Evolutionary conservation across 305 asterid genomes (phyloP), one percentile per base, ranked within the genome.

Genomic region (Ilex paraguariensis): DNA sequence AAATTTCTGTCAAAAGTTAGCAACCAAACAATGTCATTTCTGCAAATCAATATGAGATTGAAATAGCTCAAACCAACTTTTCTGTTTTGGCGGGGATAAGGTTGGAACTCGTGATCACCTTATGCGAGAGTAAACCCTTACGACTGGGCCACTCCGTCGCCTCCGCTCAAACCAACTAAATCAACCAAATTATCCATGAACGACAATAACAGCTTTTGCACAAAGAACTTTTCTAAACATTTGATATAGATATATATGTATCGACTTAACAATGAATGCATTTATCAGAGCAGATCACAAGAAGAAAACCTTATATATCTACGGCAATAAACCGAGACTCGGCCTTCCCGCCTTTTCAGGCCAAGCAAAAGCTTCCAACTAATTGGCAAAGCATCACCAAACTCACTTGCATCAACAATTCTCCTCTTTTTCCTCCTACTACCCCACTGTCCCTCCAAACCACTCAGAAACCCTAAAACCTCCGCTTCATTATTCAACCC

Each of bases 361-460:
- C 88, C 95, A 71, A 92, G 85, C 81, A 87, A 76, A 58, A 92
- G 81, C 79, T 87, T 87, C 98, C 98, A 92, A 57, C 86, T 91
- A 63, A 82, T 52, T 0, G 96, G 98, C 75, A 92, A 73, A 16
- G 77, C 75, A 62, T 79, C 87, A 39, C 88, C 91, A 21, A 85
- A 74, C 42, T 65, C 51, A 39, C 73, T 68, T 0, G 98, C 95
- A 63, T 92, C 91, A 17, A 90, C 95, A 70, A 76, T 87, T 77
- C 84, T 92, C 87, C 97, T 92, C 85, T 70, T 87, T 88, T 74
- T 82, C 85, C 98, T 87, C 79, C 85, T 84, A 75, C 98, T 92
- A 73, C 96, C 78, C 98, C 98, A 92, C 64, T 82, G 82, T 31
- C 98, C 96, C 62, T 92, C 91, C 82, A 92, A 72, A 46, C 75